phyloP scores from a whole-genome alignment of 2,329 filamentous ascomycete genomes.

The Chlorencoelia australis region DNA sequence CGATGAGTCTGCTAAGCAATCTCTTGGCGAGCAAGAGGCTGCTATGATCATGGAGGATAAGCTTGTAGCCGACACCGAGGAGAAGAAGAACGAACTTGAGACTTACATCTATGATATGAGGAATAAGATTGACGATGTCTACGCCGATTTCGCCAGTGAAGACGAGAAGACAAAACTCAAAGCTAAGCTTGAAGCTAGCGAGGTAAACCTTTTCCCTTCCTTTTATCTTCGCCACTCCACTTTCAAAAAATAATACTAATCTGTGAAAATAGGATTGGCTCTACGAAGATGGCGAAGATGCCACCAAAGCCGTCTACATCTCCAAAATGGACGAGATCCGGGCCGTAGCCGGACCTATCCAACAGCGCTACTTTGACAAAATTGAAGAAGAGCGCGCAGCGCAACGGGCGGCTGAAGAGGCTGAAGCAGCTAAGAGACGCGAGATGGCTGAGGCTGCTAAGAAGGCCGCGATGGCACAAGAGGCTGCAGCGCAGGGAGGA shows the following conservation, averaged over 20 bases:
- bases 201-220: slow-evolving; percentile 54
- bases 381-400: slow-evolving; percentile 76
- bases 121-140: slow-evolving; percentile 88
- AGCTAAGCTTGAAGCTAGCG: slow-evolving; percentile 69
- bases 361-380: slow-evolving; percentile 94
- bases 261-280: slow-evolving; percentile 75
- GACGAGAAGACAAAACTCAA: slow-evolving; percentile 85
- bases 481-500: slow-evolving; percentile 19
- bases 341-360: slow-evolving; percentile 78
- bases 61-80: slow-evolving; percentile 93
- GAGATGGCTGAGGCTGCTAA: slow-evolving; percentile 35
- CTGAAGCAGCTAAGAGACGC: slow-evolving; percentile 38
- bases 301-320: slow-evolving; percentile 85
- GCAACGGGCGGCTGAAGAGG: slow-evolving; percentile 55
- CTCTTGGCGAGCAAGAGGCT: slow-evolving; percentile 71
- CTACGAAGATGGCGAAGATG: slow-evolving; percentile 93
- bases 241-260: slow-evolving; percentile 13
- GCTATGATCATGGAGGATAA: slow-evolving; percentile 97
- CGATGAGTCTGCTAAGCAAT: slow-evolving; percentile 55
- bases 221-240: too few relatives aligned
- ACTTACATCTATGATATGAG: slow-evolving; percentile 94
- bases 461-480: slow-evolving; percentile 35
- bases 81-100: slow-evolving; percentile 99
- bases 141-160: slow-evolving; percentile 78
- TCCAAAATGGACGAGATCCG: slow-evolving; percentile 95